Base-by-base conservation (phyloP, 768 basidiomycete species). In the Termitomyces titanicus region DNA sequence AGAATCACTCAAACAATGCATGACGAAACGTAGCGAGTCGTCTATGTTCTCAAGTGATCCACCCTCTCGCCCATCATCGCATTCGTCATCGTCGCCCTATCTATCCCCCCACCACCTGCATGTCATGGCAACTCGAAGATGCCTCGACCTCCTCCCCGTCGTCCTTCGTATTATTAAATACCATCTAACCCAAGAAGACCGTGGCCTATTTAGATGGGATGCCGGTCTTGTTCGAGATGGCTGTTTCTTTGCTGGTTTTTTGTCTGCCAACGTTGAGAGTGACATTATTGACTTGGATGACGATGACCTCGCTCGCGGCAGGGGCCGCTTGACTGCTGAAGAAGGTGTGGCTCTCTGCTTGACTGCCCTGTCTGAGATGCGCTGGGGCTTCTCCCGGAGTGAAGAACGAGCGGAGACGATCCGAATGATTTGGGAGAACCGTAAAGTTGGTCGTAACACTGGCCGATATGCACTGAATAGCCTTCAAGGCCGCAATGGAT, bases 161-260 rank as follows among this genome's bases (percentile, higher is more conserved):
- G 73, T 84, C 13, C 70, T 83, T 29, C 69, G 74, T 48, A 79
- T 83, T 56, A 67, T 87, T 31, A 79, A 80, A 57, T 70, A 71
- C 6, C 81, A 85, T 61, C 64, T 82, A 5, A 69, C 75, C 4
- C 63, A 61, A 49, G 67, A 67, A 20, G 66, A 70, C 2, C 73
- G 70, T 20, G 63, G 61, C 37, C 81, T 96, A 61, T 93, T 97
- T 65, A 79, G 79, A 62, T 95, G 88, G 78, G 94, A 98, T 66
- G 83, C 92, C 1, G 87, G 88, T 18, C 78, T 95, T 4, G 84
- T 94, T 51, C 82, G 90, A 18, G 94, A 96, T 63, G 94, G 94
- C 3, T 92, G 88, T 63, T 96, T 88, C 77, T 95, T 88, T 63
- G 90, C 91, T 3, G 92, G 85, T 2, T 82, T 88, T 58, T 72